These are phyloP conservation scores for Stylosanthes scabra DNA, from an alignment of 331 rosid species.

Conservation along the genomic window DNA sequence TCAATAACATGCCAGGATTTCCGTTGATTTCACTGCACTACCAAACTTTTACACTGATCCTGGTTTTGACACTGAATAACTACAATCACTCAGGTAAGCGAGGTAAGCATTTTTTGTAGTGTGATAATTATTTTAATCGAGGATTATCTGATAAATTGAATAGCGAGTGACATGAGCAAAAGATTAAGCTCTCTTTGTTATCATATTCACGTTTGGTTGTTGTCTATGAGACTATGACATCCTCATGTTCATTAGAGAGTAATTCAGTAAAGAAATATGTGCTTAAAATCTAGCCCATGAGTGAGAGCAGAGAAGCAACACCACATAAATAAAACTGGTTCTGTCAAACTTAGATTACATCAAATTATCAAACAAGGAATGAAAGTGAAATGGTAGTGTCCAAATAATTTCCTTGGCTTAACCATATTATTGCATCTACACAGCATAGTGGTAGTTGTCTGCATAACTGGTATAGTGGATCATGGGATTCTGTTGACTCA, in stretches of 20 bases:
- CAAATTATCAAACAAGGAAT: background rate
- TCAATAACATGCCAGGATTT: background rate
- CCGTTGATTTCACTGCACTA: background rate
- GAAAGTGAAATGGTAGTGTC: background rate
- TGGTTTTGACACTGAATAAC: too few relatives aligned
- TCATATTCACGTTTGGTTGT: background rate
- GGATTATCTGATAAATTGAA: too few relatives aligned
- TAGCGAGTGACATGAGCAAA: too few relatives aligned
- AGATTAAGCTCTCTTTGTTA: too few relatives aligned
- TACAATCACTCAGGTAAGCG: too few relatives aligned
- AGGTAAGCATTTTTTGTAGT: too few relatives aligned
- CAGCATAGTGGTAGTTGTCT: constrained; percentile 23
- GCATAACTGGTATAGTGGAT: constrained; percentile 30
- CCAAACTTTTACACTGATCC: too few relatives aligned
- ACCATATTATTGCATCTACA: background rate
- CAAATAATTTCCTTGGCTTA: background rate
- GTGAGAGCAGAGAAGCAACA: background rate
- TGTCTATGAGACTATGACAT: background rate
- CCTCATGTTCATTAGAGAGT: background rate
- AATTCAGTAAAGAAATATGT: background rate
- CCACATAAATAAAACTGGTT: background rate
- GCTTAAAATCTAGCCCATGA: background rate
- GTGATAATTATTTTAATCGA: too few relatives aligned
- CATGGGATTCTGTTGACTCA: constrained; percentile 25
- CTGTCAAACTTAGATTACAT: background rate